Conservation (phyloP, 768 basidiomycete species). For the Termitomyces sp. region DNA sequence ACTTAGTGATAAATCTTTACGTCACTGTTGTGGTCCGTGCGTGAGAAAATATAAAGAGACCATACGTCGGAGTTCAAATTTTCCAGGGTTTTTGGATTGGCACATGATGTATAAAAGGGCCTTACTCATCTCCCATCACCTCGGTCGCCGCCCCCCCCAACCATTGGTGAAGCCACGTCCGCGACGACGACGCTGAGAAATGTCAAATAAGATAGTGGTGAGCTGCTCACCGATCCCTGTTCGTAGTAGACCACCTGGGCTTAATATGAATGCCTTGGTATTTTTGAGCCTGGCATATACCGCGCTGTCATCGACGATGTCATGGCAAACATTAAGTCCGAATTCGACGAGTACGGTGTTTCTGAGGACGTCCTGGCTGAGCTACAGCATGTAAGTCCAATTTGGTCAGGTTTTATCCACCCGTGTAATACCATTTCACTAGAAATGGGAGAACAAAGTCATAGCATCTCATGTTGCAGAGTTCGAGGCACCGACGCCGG, state of each 20-base stretch:
- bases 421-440: conserved; percentile 13
- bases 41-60: conserved; percentile 26
- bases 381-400: conserved; percentile 74
- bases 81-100: conserved; percentile 32
- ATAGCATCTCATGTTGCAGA: conserved; percentile 94
- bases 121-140: conserved; percentile 34
- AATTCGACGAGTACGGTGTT: conserved; percentile 97
- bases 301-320: conserved; percentile 97
- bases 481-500: conserved; percentile 56
- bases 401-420: conserved; percentile 8
- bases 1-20: background rate
- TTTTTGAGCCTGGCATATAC: conserved; percentile 84
- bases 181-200: conserved; percentile 29
- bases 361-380: conserved; percentile 85
- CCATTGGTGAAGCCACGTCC: conserved; percentile 28
- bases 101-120: conserved; percentile 49
- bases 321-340: conserved; percentile 76
- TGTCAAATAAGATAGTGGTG: conserved; percentile 99
- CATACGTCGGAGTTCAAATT: conserved; percentile 40
- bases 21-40: conserved; percentile 31
- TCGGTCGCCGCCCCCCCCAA: conserved; percentile 31
- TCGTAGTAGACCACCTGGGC: conserved; percentile 50
- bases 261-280: conserved; percentile 41
- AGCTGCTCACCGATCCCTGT: conserved; percentile 66
- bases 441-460: conserved; percentile 98